These are phyloP conservation scores for Fraxinus americana DNA, from an alignment of 257 asterid species.

Conservation along the genomic window DNA sequence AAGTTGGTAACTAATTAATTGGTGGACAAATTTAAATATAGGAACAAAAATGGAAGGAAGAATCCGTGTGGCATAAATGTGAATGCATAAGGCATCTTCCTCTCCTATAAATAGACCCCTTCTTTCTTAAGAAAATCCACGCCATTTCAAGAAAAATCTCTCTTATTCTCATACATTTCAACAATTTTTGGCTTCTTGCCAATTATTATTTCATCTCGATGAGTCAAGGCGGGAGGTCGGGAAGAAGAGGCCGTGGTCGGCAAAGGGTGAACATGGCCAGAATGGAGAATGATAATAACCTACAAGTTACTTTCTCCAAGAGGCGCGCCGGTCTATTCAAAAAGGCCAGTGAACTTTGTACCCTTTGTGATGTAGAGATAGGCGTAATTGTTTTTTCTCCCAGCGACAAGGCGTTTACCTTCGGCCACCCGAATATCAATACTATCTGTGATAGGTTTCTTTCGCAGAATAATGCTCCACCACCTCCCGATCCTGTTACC, in stretches of 20 bases:
- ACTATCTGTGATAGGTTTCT: slow-evolving; percentile 16
- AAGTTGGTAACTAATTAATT: background rate
- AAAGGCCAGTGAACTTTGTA: slow-evolving; percentile 30
- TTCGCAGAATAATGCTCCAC: background rate
- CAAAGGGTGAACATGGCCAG: slow-evolving; percentile 17
- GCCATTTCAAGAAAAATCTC: background rate
- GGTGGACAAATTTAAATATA: background rate
- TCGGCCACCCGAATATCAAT: slow-evolving; percentile 26
- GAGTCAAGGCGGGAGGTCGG: background rate
- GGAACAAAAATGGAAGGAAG: background rate
- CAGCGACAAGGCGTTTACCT: slow-evolving; percentile 19
- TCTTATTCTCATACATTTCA: background rate
- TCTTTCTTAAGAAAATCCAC: background rate
- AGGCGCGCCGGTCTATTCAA: slow-evolving; percentile 29
- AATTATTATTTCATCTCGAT: background rate
- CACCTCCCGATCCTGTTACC: background rate
- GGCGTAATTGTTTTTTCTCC: slow-evolving; percentile 33
- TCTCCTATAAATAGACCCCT: background rate
- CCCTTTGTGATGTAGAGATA: slow-evolving; percentile 29
- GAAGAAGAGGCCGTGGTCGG: slow-evolving; percentile 21
- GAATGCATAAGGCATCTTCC: background rate
- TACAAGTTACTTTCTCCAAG: slow-evolving; percentile 29
- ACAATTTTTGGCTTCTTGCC: background rate
- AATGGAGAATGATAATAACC: slow-evolving; percentile 22
- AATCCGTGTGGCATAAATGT: background rate